A percentile compares a stretch with the other conserved stretches of the same genome.
Evolutionary conservation across 768 basidiomycete species (phyloP).

Genomic region (Lactarius hatsudake): DNA sequence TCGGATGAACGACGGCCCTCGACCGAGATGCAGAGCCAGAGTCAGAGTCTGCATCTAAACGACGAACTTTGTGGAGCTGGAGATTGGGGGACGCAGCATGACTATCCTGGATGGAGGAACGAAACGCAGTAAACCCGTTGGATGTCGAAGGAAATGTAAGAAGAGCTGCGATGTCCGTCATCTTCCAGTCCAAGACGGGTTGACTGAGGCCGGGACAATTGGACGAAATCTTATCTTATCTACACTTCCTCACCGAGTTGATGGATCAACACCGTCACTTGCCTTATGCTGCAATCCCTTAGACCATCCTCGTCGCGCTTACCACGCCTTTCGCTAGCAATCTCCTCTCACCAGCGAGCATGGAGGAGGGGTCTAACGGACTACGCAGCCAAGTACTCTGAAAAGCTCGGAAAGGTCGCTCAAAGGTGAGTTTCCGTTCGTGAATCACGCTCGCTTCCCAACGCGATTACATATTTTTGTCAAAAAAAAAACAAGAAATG

Average conservation of each 20-base stretch:
- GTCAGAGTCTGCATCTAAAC: slow-evolving; percentile 65
- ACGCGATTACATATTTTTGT: neutral
- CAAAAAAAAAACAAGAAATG: slow-evolving; percentile 11
- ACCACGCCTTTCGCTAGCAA: neutral
- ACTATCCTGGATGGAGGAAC: slow-evolving; percentile 39
- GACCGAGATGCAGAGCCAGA: slow-evolving; percentile 61
- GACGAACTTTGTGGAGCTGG: slow-evolving; percentile 66
- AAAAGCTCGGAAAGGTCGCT: slow-evolving; percentile 63
- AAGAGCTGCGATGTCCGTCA: slow-evolving; percentile 24
- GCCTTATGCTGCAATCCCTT: slow-evolving; percentile 8
- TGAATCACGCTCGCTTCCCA: slow-evolving; percentile 17
- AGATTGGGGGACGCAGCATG: slow-evolving; percentile 43
- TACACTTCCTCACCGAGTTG: neutral
- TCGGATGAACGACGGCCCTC: slow-evolving; percentile 29
- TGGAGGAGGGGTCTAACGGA: slow-evolving; percentile 22
- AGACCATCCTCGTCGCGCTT: neutral
- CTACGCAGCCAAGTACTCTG: slow-evolving; percentile 58
- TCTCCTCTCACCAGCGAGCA: neutral
- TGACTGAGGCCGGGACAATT: neutral
- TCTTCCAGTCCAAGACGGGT: neutral
- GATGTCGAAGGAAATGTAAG: slow-evolving; percentile 40
- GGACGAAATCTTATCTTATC: slow-evolving; percentile 19
- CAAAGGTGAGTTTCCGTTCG: slow-evolving; percentile 51
- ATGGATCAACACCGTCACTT: neutral
- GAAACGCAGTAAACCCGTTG: slow-evolving; percentile 46